Percentiles rank a stretch among this genome's conserved stretches.
These are phyloP conservation scores for Paramecium bursaria DNA, from an alignment of 73 alveolate genomes.

Conservation along the genomic window DNA sequence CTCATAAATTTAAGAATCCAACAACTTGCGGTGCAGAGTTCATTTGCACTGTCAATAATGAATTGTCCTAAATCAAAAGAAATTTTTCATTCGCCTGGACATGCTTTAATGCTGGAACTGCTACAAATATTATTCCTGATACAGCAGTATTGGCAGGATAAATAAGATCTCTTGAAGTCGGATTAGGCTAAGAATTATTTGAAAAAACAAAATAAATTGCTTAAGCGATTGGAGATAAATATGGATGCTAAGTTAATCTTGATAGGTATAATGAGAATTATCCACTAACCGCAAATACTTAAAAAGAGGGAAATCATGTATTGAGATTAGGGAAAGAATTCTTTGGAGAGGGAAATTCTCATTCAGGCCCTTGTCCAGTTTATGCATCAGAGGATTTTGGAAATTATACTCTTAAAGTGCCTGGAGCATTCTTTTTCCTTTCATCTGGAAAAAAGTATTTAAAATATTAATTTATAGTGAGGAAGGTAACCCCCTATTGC, in stretches of 20 bases:
- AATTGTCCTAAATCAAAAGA: constrained; percentile 44
- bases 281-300: constrained; percentile 71
- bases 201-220: constrained; percentile 37
- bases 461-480: not conserved
- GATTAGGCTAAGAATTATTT: constrained; percentile 52
- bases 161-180: constrained; percentile 72
- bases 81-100: constrained; percentile 69
- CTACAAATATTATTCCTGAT: constrained; percentile 81
- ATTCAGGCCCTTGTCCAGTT: constrained; percentile 72
- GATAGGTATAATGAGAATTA: constrained; percentile 39
- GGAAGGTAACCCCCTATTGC: constrained; percentile 69
- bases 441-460: constrained; percentile 65
- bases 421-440: constrained; percentile 81
- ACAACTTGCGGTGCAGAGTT: constrained; percentile 70
- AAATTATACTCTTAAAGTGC: constrained; percentile 70
- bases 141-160: constrained; percentile 74
- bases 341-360: constrained; percentile 69
- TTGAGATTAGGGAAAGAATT: constrained; percentile 67
- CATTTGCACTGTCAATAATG: constrained; percentile 45
- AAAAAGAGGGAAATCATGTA: constrained; percentile 70
- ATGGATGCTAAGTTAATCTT: not conserved
- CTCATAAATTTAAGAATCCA: constrained; percentile 71
- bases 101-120: constrained; percentile 73
- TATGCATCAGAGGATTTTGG: constrained; percentile 84
- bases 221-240: not conserved